A percentile compares a stretch with the other conserved stretches of the same genome.
Evolutionary conservation across 2,329 filamentous ascomycete genomes (phyloP).

Genomic region (Colletotrichum lentis): DNA sequence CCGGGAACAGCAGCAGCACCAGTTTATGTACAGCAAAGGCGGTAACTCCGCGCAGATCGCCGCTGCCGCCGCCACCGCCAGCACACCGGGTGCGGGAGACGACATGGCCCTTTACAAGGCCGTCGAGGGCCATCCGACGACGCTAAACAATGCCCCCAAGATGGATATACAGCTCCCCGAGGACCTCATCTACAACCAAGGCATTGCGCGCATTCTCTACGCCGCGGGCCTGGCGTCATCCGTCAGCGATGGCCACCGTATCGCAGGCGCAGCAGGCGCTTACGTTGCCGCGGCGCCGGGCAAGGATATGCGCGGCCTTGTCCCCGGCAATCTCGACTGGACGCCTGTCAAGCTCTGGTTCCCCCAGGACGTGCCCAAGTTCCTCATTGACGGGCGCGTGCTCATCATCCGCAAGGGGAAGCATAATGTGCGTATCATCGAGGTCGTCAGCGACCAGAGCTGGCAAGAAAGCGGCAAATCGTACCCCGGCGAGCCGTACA

Average conservation of each 20-base stretch:
- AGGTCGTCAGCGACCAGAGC: conserved; percentile 65
- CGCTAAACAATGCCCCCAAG: conserved; percentile 57
- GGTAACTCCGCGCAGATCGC: not conserved
- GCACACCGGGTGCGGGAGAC: conserved; percentile 27
- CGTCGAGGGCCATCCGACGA: conserved; percentile 39
- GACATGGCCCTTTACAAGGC: conserved; percentile 38
- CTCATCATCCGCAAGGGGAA: conserved; percentile 70
- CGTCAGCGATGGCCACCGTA: conserved; percentile 64
- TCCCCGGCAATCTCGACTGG: conserved; percentile 64
- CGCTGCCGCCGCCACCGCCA: conserved; percentile 11
- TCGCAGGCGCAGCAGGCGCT: conserved; percentile 63
- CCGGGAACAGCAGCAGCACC: conserved; percentile 66
- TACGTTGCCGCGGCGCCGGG: conserved; percentile 67
- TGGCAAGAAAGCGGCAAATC: conserved; percentile 58
- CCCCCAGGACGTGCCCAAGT: conserved; percentile 65
- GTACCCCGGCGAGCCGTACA: conserved; percentile 63
- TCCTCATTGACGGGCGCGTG: conserved; percentile 66
- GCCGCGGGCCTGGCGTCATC: conserved; percentile 67
- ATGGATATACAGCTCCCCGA: conserved; percentile 67
- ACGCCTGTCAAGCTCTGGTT: conserved; percentile 68
- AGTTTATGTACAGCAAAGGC: conserved; percentile 55
- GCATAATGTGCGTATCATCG: conserved; percentile 68
- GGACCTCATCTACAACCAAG: conserved; percentile 61
- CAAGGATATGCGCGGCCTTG: conserved; percentile 53
- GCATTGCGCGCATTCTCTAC: conserved; percentile 66